phyloP scores from a whole-genome alignment of 2,329 filamentous ascomycete genomes.

The Onygena corvina region DNA sequence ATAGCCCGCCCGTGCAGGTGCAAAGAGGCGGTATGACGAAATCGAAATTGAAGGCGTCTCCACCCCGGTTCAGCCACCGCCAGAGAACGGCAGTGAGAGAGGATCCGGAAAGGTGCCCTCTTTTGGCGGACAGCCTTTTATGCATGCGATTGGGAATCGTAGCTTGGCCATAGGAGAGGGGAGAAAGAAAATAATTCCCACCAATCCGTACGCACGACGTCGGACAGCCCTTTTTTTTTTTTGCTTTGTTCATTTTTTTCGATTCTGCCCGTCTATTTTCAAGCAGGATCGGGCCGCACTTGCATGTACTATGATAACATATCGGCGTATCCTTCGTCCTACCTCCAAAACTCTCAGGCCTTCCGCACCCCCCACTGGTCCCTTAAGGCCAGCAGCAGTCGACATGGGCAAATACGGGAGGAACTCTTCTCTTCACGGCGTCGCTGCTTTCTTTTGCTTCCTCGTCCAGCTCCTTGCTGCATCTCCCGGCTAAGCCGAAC shows the following conservation, averaged over 20 bases:
- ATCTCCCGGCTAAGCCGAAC: background rate
- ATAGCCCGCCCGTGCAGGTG: slow-evolving; percentile 2
- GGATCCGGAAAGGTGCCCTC: background rate
- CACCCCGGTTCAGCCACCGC: slow-evolving; percentile 1
- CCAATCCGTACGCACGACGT: slow-evolving; percentile 3
- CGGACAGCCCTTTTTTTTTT: slow-evolving; percentile 6
- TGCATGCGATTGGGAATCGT: too few species aligned
- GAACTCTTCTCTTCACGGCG: background rate
- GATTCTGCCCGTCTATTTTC: too few species aligned
- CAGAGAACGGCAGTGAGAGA: background rate
- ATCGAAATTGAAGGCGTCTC: background rate
- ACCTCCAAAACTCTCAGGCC: too few species aligned
- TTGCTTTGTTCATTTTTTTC: too few species aligned
- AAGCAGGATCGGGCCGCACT: slow-evolving; percentile 8
- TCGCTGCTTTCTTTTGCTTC: background rate
- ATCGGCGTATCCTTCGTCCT: slow-evolving; percentile 5
- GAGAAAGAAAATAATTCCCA: background rate
- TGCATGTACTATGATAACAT: slow-evolving; percentile 8
- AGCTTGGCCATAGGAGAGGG: too few species aligned
- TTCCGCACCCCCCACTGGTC: too few species aligned
- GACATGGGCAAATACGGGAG: background rate
- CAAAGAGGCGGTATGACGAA: slow-evolving; percentile 8
- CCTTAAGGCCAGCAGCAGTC: too few species aligned
- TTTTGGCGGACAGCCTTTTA: background rate
- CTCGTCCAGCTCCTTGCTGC: background rate